A percentile compares a stretch with the other conserved stretches of the same genome.
Evolutionary conservation across 352 stramenopile genomes (phyloP).

Genomic region (Phytophthora europaea): DNA sequence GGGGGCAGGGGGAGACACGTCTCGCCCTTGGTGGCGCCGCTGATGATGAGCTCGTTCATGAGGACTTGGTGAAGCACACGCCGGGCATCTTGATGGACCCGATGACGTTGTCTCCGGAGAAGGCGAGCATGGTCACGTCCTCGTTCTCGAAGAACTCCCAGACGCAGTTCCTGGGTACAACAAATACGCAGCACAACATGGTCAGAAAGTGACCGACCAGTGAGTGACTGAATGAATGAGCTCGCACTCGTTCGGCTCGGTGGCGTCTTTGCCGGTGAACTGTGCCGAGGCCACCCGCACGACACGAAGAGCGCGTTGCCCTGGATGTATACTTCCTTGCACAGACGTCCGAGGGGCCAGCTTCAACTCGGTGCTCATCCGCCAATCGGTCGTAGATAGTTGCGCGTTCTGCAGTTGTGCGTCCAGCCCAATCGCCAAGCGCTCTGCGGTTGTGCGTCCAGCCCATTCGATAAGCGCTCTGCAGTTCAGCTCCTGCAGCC

Average conservation of each 20-base stretch:
- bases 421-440: too few relatives aligned
- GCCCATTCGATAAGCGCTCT: too few relatives aligned
- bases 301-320: too few relatives aligned
- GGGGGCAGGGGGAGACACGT: conserved; percentile 96
- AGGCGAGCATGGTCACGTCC: conserved; percentile 89
- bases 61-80: conserved; percentile 94
- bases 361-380: too few relatives aligned
- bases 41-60: conserved; percentile 95
- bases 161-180: conserved; percentile 78
- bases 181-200: neutral
- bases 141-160: conserved; percentile 92
- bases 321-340: too few relatives aligned
- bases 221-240: neutral
- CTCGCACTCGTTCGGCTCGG: conserved; percentile 82
- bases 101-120: conserved; percentile 91
- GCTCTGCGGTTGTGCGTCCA: too few relatives aligned
- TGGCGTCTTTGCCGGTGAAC: conserved; percentile 87
- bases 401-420: too few relatives aligned
- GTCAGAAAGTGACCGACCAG: neutral
- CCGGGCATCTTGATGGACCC: conserved; percentile 90
- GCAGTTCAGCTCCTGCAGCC: too few relatives aligned
- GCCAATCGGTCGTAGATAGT: too few relatives aligned
- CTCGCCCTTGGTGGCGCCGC: conserved; percentile 97
- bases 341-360: too few relatives aligned
- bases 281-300: conserved; percentile 82